phyloP scores from a whole-genome alignment of 495 filamentous ascomycete genomes.

The Aspergillus steynii region DNA sequence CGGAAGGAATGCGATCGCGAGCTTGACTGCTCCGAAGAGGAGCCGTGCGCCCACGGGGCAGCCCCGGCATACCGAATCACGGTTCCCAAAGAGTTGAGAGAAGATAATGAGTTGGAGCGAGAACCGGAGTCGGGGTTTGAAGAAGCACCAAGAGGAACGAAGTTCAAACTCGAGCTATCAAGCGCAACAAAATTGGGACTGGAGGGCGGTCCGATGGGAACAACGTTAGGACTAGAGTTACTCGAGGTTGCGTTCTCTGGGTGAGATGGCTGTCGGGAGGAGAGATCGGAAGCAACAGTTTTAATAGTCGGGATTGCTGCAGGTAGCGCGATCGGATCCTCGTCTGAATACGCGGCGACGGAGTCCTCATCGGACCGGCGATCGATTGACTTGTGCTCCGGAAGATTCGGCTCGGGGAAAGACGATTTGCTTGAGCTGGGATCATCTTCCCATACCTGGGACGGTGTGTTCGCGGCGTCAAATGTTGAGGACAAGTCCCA shows the following conservation, averaged over 20 bases:
- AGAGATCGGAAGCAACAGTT: slow-evolving; percentile 35
- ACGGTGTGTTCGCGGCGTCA: slow-evolving; percentile 41
- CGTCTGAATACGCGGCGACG: slow-evolving; percentile 36
- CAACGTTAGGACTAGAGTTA: slow-evolving; percentile 45
- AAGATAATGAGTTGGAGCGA: slow-evolving; percentile 47
- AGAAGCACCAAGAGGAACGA: slow-evolving; percentile 35
- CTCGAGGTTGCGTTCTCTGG: slow-evolving; percentile 26
- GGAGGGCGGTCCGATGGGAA: slow-evolving; percentile 44
- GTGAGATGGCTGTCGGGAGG: slow-evolving; percentile 24
- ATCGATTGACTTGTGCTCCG: slow-evolving; percentile 27
- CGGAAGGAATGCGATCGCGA: slow-evolving; percentile 41
- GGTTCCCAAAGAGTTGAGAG: slow-evolving; percentile 51
- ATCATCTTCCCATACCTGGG: slow-evolving; percentile 48
- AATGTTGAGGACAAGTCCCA: slow-evolving; percentile 47
- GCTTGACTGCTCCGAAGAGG: slow-evolving; percentile 38
- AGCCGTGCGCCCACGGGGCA: slow-evolving; percentile 37
- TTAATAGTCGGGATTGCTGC: slow-evolving; percentile 45
- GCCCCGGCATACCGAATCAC: slow-evolving; percentile 42
- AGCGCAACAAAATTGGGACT: slow-evolving; percentile 47
- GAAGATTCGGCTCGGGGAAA: slow-evolving; percentile 32
- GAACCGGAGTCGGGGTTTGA: slow-evolving; percentile 40
- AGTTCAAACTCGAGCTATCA: slow-evolving; percentile 46
- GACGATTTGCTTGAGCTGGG: slow-evolving; percentile 45
- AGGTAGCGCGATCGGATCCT: slow-evolving; percentile 39
- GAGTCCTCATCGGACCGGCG: slow-evolving; percentile 24